phyloP scores from a whole-genome alignment of 306 rosid genomes.

The Geum urbanum region DNA sequence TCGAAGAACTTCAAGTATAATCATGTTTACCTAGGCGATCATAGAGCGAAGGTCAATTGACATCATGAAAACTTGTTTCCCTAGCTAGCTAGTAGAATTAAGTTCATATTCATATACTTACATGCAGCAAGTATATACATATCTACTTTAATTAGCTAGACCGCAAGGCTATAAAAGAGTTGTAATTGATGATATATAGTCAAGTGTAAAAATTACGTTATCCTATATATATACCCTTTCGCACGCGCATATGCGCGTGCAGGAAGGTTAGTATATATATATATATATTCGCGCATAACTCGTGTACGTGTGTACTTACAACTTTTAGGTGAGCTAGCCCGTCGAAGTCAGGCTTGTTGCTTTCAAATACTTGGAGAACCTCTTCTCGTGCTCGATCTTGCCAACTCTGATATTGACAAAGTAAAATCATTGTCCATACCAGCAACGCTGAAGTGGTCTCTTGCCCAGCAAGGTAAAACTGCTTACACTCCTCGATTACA shows the following conservation, averaged over 20 bases:
- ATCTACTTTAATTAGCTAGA: no score
- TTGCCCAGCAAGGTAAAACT: slow-evolving; percentile 55
- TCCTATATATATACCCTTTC: no score
- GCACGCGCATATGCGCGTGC: no score
- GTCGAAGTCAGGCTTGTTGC: slow-evolving; percentile 37
- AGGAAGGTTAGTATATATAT: neutral
- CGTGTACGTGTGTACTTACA: slow-evolving; percentile 35
- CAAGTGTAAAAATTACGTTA: no score
- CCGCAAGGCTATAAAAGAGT: no score
- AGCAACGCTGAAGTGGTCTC: slow-evolving; percentile 50
- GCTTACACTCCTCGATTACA: slow-evolving; percentile 45
- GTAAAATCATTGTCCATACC: slow-evolving; percentile 47
- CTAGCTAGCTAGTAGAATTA: no score
- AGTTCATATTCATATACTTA: no score
- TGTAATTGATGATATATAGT: no score
- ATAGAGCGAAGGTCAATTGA: neutral
- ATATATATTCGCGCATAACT: no score
- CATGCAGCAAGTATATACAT: no score
- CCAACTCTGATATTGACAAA: slow-evolving; percentile 41
- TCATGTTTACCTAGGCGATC: slow-evolving; percentile 43
- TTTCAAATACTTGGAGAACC: slow-evolving; percentile 42
- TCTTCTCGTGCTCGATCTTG: slow-evolving; percentile 54
- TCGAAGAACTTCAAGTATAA: slow-evolving; percentile 49
- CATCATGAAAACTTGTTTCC: neutral
- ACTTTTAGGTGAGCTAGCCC: slow-evolving; percentile 45